phyloP scores from a whole-genome alignment of 2,329 filamentous ascomycete species.

The Colletotrichum sp. region DNA sequence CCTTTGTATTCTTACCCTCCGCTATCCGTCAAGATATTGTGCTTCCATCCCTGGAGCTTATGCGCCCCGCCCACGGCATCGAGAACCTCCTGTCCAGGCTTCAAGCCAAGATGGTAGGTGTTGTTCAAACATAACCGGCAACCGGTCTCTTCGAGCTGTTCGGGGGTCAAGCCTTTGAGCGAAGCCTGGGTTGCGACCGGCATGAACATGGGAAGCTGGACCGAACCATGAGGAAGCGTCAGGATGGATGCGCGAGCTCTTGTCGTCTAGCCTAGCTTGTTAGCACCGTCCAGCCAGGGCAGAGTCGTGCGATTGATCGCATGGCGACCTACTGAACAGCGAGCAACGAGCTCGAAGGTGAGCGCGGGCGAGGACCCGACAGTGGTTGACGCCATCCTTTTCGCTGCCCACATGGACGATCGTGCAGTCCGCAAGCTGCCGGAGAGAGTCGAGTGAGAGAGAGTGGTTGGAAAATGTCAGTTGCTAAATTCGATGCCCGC shows the following conservation, averaged over 20 bases:
- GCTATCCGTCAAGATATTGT: constrained; percentile 90
- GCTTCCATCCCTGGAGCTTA: constrained; percentile 91
- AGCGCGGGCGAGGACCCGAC: constrained; percentile 69
- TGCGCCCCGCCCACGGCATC: constrained; percentile 91
- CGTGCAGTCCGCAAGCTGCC: neutral
- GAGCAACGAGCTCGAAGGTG: constrained; percentile 77
- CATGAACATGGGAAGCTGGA: constrained; percentile 96
- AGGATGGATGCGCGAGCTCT: constrained; percentile 90
- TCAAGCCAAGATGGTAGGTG: constrained; percentile 94
- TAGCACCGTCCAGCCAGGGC: neutral
- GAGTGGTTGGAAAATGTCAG: neutral
- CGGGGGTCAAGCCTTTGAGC: constrained; percentile 90
- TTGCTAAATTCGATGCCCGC: neutral
- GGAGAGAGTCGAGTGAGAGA: neutral
- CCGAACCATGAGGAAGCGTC: constrained; percentile 87
- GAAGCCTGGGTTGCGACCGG: constrained; percentile 97
- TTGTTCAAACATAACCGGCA: constrained; percentile 96
- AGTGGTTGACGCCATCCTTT: constrained; percentile 52
- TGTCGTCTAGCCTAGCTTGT: constrained; percentile 69
- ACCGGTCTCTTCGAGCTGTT: constrained; percentile 87
- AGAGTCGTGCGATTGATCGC: neutral
- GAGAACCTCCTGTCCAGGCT: constrained; percentile 89
- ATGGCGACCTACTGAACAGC: constrained; percentile 72
- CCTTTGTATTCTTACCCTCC: constrained; percentile 58
- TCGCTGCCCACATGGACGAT: constrained; percentile 24